Conservation (phyloP, 441 rosid species). For the Gossypium trilobum region DNA sequence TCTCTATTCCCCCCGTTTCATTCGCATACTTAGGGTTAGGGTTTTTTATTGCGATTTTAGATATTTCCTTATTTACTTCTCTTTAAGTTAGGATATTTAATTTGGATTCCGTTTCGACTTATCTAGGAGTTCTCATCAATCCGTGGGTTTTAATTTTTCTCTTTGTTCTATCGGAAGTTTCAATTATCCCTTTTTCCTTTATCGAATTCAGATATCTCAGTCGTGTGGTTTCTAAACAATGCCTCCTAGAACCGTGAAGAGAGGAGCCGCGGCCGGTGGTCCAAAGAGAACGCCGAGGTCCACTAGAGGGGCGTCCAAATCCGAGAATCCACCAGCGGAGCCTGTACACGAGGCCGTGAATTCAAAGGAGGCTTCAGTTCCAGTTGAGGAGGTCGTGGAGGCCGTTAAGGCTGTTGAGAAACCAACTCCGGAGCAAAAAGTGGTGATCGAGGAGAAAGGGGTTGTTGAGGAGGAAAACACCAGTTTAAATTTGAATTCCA, state of each 20-base stretch:
- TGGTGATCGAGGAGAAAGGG: background rate
- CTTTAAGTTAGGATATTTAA: background rate
- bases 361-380: background rate
- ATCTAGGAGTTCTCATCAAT: background rate
- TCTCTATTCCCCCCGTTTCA: too few species aligned
- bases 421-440: conserved; percentile 24
- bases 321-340: background rate
- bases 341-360: background rate
- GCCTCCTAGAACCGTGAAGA: conserved; percentile 72
- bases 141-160: background rate
- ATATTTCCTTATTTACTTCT: background rate
- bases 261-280: conserved; percentile 33
- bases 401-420: conserved; percentile 22
- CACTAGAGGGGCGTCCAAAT: background rate
- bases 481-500: conserved; percentile 24
- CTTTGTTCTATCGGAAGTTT: background rate
- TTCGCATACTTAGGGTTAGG: background rate
- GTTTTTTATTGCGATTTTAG: background rate
- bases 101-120: background rate
- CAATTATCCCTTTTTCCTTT: background rate
- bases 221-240: conserved; percentile 20
- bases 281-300: background rate
- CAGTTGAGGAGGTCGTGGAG: conserved; percentile 24
- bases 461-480: background rate
- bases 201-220: background rate